A percentile compares a stretch with the other conserved stretches of the same genome.
phyloP scores from a whole-genome alignment of 2,329 filamentous ascomycete species.

The Calycina marina region DNA sequence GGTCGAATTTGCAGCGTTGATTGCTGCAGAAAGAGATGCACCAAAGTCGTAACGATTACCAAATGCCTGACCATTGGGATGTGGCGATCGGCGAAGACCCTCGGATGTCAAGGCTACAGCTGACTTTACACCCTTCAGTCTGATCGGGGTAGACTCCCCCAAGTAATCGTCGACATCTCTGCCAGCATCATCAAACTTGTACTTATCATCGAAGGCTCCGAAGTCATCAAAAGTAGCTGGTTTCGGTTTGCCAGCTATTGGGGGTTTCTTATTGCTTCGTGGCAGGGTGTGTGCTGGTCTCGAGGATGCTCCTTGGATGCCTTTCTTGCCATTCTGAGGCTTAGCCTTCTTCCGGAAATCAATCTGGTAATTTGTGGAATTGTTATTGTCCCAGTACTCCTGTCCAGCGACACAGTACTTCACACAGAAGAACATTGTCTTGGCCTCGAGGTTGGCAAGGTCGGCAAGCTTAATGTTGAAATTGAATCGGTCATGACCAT shows the following conservation, averaged over 20 bases:
- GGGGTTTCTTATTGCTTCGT: constrained; percentile 45
- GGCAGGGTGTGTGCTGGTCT: constrained; percentile 42
- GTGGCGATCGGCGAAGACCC: constrained; percentile 26
- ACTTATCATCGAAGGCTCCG: constrained; percentile 31
- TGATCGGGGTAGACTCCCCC: constrained; percentile 39
- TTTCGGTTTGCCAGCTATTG: constrained; percentile 32
- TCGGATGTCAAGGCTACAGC: constrained; percentile 36
- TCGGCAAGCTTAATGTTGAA: constrained; percentile 92
- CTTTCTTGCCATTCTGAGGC: constrained; percentile 41
- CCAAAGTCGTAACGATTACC: constrained; percentile 92
- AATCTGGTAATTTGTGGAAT: constrained; percentile 74
- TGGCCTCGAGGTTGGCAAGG: constrained; percentile 77
- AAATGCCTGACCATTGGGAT: constrained; percentile 59
- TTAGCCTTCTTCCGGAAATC: constrained; percentile 76
- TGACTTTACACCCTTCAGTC: constrained; percentile 57
- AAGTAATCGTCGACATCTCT: constrained; percentile 47
- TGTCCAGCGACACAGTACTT: constrained; percentile 72
- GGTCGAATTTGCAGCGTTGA: constrained; percentile 56
- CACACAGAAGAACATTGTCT: constrained; percentile 85
- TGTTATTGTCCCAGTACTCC: constrained; percentile 95
- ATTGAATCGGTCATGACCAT: constrained; percentile 75
- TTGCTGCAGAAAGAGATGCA: constrained; percentile 74
- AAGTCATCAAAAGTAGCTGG: constrained; percentile 55
- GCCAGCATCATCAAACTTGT: constrained; percentile 37
- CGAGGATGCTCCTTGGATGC: constrained; percentile 33